Base-by-base conservation (phyloP, 345 rosid species). In the Trapa bicornis region DNA sequence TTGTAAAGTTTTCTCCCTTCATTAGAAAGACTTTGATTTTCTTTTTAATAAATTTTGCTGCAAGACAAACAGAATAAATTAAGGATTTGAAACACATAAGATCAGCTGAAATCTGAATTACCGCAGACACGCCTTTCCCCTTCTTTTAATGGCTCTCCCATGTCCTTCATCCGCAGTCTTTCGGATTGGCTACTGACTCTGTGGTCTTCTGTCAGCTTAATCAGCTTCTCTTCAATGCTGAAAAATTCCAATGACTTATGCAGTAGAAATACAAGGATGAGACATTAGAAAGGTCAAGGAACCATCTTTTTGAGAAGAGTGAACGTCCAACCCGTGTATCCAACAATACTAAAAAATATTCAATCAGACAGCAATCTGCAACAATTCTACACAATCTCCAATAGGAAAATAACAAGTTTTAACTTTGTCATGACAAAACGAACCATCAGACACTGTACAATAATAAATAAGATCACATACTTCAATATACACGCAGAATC, bases 131-230 rank as follows among this genome's bases (percentile, higher is more conserved):
- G 86, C 0, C 84, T 81, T 75, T 95, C 96, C 47, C 87, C 91
- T 58, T 89, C 94, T 80, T 77, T 87, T 81, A 95, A 69, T 17
- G 94, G 85, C 37, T 84, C 80, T 58, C 99, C 99, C 32, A 70
- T 68, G 62, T 81, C 85, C 69, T 74, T 74, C 17, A 95, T 74
- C 68, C 97, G 79, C 38, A 75, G 83, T 82, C 85, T 84, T 81
- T 95, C 99, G 4, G 86, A 81, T 76, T 70, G 52, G 79, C 96
- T 91, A 67, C 72, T 68, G 50, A 91, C 73, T 78, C 91, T 81
- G 75, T 91, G 99, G 80, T 95, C 99, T 81, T 86, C 96, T 5
- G 96, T 85, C 90, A 95, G 84, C 76, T 83, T 86, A 78, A 87
- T 81, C 76, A 53, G 88, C 70, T 83, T 83, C 71, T 86, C 96